Base-by-base conservation (phyloP, 2,329 filamentous ascomycete genomes). In the Sporothrix brunneoviolacea region DNA sequence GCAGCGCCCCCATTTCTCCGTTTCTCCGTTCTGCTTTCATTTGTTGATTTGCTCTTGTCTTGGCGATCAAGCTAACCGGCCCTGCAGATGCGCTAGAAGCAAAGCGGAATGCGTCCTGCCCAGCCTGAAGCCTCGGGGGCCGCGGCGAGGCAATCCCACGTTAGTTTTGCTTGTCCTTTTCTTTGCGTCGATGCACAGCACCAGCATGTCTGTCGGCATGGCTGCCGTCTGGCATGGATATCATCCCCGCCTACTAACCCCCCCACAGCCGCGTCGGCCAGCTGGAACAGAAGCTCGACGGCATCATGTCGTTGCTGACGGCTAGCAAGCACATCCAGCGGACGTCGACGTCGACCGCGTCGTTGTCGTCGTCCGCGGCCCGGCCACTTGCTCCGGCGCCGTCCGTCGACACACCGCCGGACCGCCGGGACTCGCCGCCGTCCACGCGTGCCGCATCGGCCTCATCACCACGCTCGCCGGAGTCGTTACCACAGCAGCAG, bases 201-300 rank as follows among this genome's bases (percentile, higher is more conserved):
- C n/a, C n/a, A n/a, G n/a, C n/a, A n/a, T n/a, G n/a, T n/a, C n/a
- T n/a, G n/a, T n/a, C n/a, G n/a, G n/a, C n/a, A n/a, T n/a, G n/a
- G n/a, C n/a, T n/a, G n/a, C n/a, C n/a, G n/a, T n/a, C n/a, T n/a
- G n/a, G n/a, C n/a, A n/a, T n/a, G n/a, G n/a, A n/a, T n/a, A n/a
- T n/a, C n/a, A n/a, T n/a, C n/a, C 3, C n/a, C 5, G 32, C n/a
- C 35, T 18, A 33, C 42, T 46, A 10, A 28, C 35, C 12, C 12
- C 2, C 18, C 10, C 19, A 4, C 18, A 69, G 66, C 4, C 63
- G 65, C 5, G 67, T 70, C 2, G 65, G 64, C 6, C 66, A 68
- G 48, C 37, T 70, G 3, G 68, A 70, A 47, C 62, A 65, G 46
- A 69, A 69, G 51, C 63, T 70, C 28, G 67, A 70, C 16, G 65